Evolutionary conservation across 2,329 filamentous ascomycete species (phyloP).

Genomic region (Ceratocystis albifundus): DNA sequence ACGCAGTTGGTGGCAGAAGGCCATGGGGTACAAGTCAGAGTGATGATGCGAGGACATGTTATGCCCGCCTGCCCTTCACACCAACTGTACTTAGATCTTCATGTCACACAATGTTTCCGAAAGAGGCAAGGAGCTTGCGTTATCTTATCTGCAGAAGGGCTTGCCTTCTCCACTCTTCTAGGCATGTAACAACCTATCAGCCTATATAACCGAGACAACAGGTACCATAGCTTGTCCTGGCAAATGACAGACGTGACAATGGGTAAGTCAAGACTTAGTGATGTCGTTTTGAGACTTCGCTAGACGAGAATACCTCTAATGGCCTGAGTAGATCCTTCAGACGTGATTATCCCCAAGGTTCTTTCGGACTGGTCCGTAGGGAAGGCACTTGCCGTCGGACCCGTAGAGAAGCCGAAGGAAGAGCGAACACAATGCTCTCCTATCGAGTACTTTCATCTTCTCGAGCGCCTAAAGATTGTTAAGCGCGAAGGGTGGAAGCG

Average conservation of each 20-base stretch:
- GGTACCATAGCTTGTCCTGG: background rate
- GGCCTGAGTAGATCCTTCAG: constrained; percentile 25
- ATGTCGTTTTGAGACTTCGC: background rate
- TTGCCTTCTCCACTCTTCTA: background rate
- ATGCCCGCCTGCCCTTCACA: background rate
- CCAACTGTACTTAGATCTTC: background rate
- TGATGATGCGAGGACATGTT: background rate
- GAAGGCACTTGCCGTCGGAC: constrained; percentile 24
- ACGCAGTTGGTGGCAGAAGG: constrained; percentile 53
- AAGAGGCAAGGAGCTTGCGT: background rate
- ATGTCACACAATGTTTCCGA: background rate
- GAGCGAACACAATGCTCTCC: constrained; percentile 55
- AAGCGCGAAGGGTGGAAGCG: constrained; percentile 93
- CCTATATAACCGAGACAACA: too few species aligned
- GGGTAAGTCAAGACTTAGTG: background rate
- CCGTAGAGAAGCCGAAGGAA: constrained; percentile 34
- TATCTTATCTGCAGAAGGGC: constrained; percentile 1
- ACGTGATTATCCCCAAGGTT: constrained; percentile 26
- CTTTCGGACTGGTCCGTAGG: constrained; percentile 26
- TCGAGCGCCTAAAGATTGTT: constrained; percentile 89
- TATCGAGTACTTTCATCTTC: constrained; percentile 83
- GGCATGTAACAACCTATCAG: background rate
- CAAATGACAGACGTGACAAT: background rate
- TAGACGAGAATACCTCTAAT: background rate
- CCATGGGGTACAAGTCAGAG: constrained; percentile 45